Percentiles rank a stretch among this genome's conserved stretches.
phyloP scores from a whole-genome alignment of 768 basidiomycete species.

The Psilocybe tampanensis region DNA sequence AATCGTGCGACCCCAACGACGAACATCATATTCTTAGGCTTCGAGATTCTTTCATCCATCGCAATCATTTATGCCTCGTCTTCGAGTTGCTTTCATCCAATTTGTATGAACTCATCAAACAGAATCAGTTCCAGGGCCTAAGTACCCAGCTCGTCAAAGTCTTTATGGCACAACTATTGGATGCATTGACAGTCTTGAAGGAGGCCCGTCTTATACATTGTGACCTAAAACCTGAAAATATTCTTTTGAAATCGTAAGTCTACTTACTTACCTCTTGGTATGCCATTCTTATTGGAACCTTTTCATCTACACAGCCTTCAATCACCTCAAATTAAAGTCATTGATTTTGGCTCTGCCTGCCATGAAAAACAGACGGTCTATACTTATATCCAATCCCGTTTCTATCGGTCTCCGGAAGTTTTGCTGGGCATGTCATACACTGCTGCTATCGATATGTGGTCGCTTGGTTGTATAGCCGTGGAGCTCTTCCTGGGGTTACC shows the following conservation, averaged over 20 bases:
- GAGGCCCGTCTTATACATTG: constrained; percentile 97
- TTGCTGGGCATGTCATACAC: constrained; percentile 94
- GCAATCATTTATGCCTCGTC: constrained; percentile 94
- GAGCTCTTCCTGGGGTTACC: constrained; percentile 97
- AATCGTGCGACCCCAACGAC: constrained; percentile 89
- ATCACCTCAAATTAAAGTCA: constrained; percentile 50
- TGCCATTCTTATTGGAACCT: not conserved
- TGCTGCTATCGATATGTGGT: constrained; percentile 99
- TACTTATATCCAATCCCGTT: constrained; percentile 98
- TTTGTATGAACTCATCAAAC: constrained; percentile 99
- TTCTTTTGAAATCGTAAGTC: constrained; percentile 88
- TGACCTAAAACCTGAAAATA: constrained; percentile 98
- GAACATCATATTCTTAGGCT: constrained; percentile 96
- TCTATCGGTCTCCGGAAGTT: constrained; percentile 98
- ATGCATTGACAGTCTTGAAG: constrained; percentile 90
- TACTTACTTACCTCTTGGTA: constrained; percentile 6
- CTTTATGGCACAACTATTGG: constrained; percentile 94
- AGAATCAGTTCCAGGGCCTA: constrained; percentile 98
- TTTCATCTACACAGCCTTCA: constrained; percentile 56
- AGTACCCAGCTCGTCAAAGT: constrained; percentile 98
- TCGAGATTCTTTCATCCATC: constrained; percentile 95
- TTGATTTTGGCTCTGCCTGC: constrained; percentile 98
- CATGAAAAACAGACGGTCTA: constrained; percentile 99
- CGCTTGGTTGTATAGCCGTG: constrained; percentile 96
- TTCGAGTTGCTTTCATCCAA: constrained; percentile 97